Conservation (phyloP, 192 early-diverging fungal species). For the Jimgerdemannia flammicorona region DNA sequence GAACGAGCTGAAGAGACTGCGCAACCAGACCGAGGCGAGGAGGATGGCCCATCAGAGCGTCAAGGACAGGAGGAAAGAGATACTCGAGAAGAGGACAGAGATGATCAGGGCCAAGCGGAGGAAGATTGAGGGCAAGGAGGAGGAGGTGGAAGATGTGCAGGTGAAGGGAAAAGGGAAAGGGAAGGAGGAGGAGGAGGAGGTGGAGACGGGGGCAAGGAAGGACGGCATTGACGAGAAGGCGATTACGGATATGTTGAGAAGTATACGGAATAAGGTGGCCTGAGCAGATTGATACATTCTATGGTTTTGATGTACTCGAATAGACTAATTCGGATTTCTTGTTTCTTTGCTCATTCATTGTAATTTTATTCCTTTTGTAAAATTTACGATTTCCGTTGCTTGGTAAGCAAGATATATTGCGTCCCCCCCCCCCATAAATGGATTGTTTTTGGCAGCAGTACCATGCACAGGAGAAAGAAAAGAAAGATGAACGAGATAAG, state of each 20-base stretch:
- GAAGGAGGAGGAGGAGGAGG: constrained; percentile 6
- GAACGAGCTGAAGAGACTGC: constrained; percentile 50
- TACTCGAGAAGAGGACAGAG: constrained; percentile 34
- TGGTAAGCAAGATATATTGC: too few species aligned
- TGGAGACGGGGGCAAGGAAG: background rate
- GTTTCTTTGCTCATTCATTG: background rate
- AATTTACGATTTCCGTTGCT: too few species aligned
- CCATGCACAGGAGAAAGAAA: too few species aligned
- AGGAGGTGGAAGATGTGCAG: background rate
- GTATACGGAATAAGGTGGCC: background rate
- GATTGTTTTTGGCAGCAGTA: too few species aligned
- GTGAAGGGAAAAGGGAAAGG: constrained; percentile 1
- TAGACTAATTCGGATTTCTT: background rate
- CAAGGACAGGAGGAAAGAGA: constrained; percentile 31
- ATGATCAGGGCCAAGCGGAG: constrained; percentile 12
- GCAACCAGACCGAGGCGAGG: constrained; percentile 44
- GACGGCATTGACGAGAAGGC: constrained; percentile 6
- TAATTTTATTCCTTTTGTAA: background rate
- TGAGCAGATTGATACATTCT: constrained; percentile 8
- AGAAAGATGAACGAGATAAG: too few species aligned
- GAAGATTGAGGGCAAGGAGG: constrained; percentile 10
- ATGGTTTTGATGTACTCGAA: background rate
- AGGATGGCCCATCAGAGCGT: constrained; percentile 13
- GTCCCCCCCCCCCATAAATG: too few species aligned
- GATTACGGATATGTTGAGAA: too few species aligned